phyloP scores from a whole-genome alignment of 768 basidiomycete species.

The Lactarius deliciosus region DNA sequence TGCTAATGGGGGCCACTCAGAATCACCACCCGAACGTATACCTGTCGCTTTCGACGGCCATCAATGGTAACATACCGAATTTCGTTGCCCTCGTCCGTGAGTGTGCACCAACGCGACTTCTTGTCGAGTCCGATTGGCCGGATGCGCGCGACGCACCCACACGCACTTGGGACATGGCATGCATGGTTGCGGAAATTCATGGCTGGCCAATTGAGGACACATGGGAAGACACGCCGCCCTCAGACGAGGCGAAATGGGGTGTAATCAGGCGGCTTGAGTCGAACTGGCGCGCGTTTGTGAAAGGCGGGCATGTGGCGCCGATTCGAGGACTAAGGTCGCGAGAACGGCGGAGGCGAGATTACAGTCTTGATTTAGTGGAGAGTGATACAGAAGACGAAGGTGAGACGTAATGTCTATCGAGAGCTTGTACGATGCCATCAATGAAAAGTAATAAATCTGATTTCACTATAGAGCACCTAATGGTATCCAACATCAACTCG shows the following conservation, averaged over 20 bases:
- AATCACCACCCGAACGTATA: constrained; percentile 74
- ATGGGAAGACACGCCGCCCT: constrained; percentile 38
- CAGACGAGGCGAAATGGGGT: constrained; percentile 50
- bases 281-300: constrained; percentile 68
- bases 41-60: constrained; percentile 83
- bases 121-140: constrained; percentile 87
- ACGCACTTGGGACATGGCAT: constrained; percentile 76
- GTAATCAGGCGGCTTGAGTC: constrained; percentile 61
- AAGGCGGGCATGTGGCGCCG: constrained; percentile 43
- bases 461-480: constrained; percentile 13
- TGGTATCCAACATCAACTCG: constrained; percentile 18
- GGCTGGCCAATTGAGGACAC: constrained; percentile 67
- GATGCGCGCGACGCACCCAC: constrained; percentile 55
- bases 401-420: constrained; percentile 11
- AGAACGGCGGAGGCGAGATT: constrained; percentile 26
- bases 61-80: constrained; percentile 71
- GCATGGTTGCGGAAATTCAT: constrained; percentile 68
- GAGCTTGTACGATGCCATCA: background rate
- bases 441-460: background rate
- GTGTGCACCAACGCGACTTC: constrained; percentile 63
- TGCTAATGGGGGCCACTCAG: constrained; percentile 39
- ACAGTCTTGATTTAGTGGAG: constrained; percentile 22
- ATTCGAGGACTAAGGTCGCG: constrained; percentile 9
- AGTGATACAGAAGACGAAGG: constrained; percentile 17
- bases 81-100: constrained; percentile 62